Percentiles rank a stretch among this genome's conserved stretches.
Conservation (phyloP, 2,329 filamentous ascomycete genomes). For the Paraphaeosphaeria sporulosa region DNA sequence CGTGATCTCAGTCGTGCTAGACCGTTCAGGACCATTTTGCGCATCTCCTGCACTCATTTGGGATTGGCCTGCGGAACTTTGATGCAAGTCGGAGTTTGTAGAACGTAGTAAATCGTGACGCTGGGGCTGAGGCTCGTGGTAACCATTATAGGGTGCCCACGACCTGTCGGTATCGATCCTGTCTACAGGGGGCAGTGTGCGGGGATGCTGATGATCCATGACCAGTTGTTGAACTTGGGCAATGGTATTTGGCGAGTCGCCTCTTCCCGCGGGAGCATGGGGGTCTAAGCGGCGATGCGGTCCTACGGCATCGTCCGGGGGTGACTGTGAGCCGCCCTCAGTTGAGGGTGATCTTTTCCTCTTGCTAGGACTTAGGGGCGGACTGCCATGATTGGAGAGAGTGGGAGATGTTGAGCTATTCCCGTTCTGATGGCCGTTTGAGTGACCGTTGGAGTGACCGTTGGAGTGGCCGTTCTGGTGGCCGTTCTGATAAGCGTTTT, state of each 20-base stretch:
- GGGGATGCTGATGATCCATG: slow-evolving; percentile 34
- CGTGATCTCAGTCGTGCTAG: slow-evolving; percentile 49
- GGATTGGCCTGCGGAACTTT: slow-evolving; percentile 21
- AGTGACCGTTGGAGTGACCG: slow-evolving; percentile 12
- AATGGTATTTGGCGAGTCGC: slow-evolving; percentile 24
- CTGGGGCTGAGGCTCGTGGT: slow-evolving; percentile 30
- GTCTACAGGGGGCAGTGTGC: slow-evolving; percentile 39
- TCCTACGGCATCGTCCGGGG: slow-evolving; percentile 38
- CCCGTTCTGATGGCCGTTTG: slow-evolving; percentile 21
- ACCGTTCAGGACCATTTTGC: slow-evolving; percentile 26
- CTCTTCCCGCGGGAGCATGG: slow-evolving; percentile 50
- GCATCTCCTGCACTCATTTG: slow-evolving; percentile 21
- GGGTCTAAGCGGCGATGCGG: slow-evolving; percentile 47
- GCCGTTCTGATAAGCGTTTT: slow-evolving; percentile 15
- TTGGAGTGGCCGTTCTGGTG: background rate
- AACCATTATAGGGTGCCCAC: slow-evolving; percentile 36
- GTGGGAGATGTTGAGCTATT: slow-evolving; percentile 34
- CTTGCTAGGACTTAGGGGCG: slow-evolving; percentile 55
- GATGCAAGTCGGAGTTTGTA: slow-evolving; percentile 26
- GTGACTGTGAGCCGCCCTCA: slow-evolving; percentile 48
- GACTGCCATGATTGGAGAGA: slow-evolving; percentile 27
- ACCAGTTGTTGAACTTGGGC: slow-evolving; percentile 21
- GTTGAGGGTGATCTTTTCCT: slow-evolving; percentile 73
- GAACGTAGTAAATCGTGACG: slow-evolving; percentile 34
- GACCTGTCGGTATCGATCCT: slow-evolving; percentile 34